Base-by-base conservation (phyloP, 176 grass and related monocot species). In the Carex pumila region DNA sequence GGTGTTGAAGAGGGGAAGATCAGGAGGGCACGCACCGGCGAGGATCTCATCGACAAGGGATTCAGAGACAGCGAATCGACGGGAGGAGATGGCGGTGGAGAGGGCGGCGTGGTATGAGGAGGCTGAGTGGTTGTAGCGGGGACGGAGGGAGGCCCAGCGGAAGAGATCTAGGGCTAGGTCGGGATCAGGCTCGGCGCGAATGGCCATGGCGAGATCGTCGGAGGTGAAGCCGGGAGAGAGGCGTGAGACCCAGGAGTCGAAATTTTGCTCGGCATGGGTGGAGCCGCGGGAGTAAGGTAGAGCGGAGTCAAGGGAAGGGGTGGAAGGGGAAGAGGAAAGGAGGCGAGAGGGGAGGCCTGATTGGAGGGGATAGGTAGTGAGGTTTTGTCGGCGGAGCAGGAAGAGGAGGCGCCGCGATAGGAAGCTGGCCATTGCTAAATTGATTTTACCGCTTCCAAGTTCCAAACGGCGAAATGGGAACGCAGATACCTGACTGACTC, bases 91-190 rank as follows among this genome's bases (percentile, higher is more conserved):
- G 79, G 91, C 92, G 36, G 86, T 87, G 72, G 71, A 41, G 84
- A 98, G 89, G 9, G 91, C 89, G 31, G 91, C 91, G 70, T 89
- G 71, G 88, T 98, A 98, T 76, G 93, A 89, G 1, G 90, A 63
- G 0, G 89, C 68, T 0, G 76, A 52, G 76, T 98, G 96, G 77
- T 88, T 89, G 65, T 93, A 98, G 58, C 92, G 84, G 13, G 88
- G 91, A 25, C 87, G 93, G 77, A 98, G 96, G 29, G 85, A 85
- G 2, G 91, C 91, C 96, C 91, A 98, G 22, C 93, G 96, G 85
- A 98, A 98, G 86, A 98, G 93, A 43, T 92, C 91, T 57, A 93
- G 91, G 17, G 93, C 93, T 13, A 98, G 87, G 82, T 95, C 89
- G 0, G 91, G 89, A 63, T 98, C 96, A 1, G n/a, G 10, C 71